phyloP scores from a whole-genome alignment of 495 filamentous ascomycete genomes.

The Podospora anserina region DNA sequence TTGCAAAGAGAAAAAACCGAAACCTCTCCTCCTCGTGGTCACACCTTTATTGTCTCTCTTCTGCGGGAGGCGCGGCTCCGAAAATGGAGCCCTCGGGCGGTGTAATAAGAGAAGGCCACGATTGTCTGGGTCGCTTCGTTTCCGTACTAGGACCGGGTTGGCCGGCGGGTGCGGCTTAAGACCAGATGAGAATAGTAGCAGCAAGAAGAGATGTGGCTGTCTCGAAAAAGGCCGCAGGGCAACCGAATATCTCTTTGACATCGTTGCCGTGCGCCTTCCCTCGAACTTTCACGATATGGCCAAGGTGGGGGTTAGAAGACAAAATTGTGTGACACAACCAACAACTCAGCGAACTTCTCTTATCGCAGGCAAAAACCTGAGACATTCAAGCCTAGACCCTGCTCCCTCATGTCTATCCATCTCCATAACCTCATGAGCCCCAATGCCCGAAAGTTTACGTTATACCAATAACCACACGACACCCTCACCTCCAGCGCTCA shows the following conservation, averaged over 20 bases:
- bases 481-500: not conserved
- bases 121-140: not conserved
- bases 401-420: not conserved
- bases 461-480: not conserved
- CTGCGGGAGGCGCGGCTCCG: slow-evolving; percentile 17
- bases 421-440: not conserved
- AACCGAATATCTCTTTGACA: not conserved
- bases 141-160: not conserved
- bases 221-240: not conserved
- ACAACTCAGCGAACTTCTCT: not conserved
- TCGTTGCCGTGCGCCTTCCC: not conserved
- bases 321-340: not conserved
- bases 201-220: not conserved
- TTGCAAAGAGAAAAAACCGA: not conserved
- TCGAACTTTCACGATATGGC: not conserved
- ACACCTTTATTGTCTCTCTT: slow-evolving; percentile 11
- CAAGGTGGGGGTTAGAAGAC: not conserved
- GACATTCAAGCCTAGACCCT: not conserved
- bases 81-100: slow-evolving; percentile 21
- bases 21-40: not conserved
- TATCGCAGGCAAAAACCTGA: not conserved
- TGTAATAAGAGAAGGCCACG: slow-evolving; percentile 6
- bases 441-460: not conserved
- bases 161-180: not conserved
- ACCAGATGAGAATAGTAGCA: not conserved